Evolutionary conservation across 805 yeast genomes (phyloP).

Genomic region (Spathaspora girioi): DNA sequence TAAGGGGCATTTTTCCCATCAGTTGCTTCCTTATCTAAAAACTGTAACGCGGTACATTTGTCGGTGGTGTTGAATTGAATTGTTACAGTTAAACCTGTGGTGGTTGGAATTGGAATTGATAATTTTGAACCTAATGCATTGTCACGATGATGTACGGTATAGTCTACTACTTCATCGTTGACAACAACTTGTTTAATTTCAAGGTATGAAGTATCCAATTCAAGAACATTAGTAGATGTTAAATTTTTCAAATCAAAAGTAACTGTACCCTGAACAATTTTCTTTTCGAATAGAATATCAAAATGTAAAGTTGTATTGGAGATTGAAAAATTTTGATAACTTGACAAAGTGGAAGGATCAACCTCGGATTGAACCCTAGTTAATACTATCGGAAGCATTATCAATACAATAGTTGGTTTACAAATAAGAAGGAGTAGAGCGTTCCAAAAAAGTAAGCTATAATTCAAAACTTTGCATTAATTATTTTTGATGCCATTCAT

Average conservation of each 20-base stretch:
- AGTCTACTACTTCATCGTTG: conserved; percentile 29
- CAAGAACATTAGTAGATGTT: conserved; percentile 31
- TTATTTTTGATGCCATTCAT: background rate
- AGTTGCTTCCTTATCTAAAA: conserved; percentile 72
- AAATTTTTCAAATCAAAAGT: conserved; percentile 38
- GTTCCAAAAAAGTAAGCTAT: background rate
- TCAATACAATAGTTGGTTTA: background rate
- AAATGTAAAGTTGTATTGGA: conserved; percentile 50
- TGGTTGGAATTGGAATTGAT: conserved; percentile 4
- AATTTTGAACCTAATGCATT: conserved; percentile 55
- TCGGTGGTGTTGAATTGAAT: conserved; percentile 68
- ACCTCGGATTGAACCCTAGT: conserved; percentile 25
- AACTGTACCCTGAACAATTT: conserved; percentile 55
- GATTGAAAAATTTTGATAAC: conserved; percentile 54
- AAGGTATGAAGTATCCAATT: conserved; percentile 68
- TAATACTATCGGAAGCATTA: background rate
- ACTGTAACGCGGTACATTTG: conserved; percentile 80
- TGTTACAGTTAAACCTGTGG: background rate
- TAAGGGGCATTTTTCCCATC: conserved; percentile 67
- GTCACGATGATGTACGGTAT: conserved; percentile 33
- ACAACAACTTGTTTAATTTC: conserved; percentile 19
- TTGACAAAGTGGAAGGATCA: conserved; percentile 80
- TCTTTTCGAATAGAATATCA: conserved; percentile 51
- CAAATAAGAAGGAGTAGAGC: background rate
- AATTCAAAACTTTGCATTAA: background rate